Evolutionary conservation across 2,329 filamentous ascomycete genomes (phyloP), one percentile per base, ranked within the genome.

Genomic region (Phyllosticta paracitricarpa): DNA sequence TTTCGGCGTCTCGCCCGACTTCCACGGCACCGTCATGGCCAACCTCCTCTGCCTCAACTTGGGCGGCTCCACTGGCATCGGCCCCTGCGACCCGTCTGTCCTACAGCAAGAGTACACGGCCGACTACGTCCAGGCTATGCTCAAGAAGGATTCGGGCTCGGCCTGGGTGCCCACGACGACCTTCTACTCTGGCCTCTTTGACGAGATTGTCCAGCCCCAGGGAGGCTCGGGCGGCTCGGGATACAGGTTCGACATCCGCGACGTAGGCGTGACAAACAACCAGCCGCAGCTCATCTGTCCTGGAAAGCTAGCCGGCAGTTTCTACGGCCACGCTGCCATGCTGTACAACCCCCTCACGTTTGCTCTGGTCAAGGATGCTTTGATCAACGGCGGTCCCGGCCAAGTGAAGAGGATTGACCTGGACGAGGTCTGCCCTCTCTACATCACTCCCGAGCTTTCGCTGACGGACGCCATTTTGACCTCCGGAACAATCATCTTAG

Each of bases 161-260:
- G 79, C 79, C 4, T 83, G 81, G 64, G 79, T 84, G 0, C 80
- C 81, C 0, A 84, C 81, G 0, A 84, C 82, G 0, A 80, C 75
- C 0, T 71, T 84, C 54, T 83, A 80, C 70, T 79, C 77, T 0
- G 70, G 72, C 12, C 68, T 75, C 56, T 69, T 76, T 26, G 81
- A 84, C 63, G 77, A 83, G 65, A 73, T 84, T 57, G 79, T 83
- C 1, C 68, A 82, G 68, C 82, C 80, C 1, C 77, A 81, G 68
- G 65, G 66, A 28, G 81, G 79, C 3, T 70, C 69, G 0, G 66
- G 68, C 2, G 81, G 81, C 0, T 83, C 81, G 0, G 80, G 76
- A 0, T 77, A 70, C 62, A 68, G 80, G 6, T 60, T 69, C n/a
- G 76, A 81, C 58, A 69, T 66, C 0, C 73, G 75, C 4, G 68